phyloP scores from a whole-genome alignment of 2,329 filamentous ascomycete genomes.

The Colletotrichum euphorbiae region DNA sequence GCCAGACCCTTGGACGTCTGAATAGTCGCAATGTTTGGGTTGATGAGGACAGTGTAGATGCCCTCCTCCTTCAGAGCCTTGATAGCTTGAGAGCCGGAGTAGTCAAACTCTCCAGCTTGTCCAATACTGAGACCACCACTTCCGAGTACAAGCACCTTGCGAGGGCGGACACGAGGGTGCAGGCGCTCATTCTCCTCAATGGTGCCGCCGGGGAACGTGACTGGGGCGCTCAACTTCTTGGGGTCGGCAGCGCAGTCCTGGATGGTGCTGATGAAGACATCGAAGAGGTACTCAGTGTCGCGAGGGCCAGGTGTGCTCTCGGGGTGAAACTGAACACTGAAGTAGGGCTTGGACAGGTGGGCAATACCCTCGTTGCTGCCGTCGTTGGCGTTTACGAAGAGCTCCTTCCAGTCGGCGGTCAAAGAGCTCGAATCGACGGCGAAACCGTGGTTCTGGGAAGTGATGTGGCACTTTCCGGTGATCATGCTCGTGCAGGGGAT shows the following conservation, averaged over 20 bases:
- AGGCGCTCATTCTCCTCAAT: slow-evolving; percentile 80
- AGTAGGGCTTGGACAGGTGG: slow-evolving; percentile 86
- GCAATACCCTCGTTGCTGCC: slow-evolving; percentile 98
- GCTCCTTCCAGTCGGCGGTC: slow-evolving; percentile 85
- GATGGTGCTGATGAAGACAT: slow-evolving; percentile 93
- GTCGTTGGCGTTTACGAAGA: slow-evolving; percentile 98
- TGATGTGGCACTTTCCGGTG: slow-evolving; percentile 97
- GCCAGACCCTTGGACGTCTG: slow-evolving; percentile 98
- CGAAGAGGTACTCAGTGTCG: slow-evolving; percentile 96
- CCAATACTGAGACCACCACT: slow-evolving; percentile 97
- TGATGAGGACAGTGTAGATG: slow-evolving; percentile 98
- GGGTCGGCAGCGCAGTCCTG: slow-evolving; percentile 75
- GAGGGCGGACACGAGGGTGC: slow-evolving; percentile 84
- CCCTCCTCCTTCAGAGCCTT: slow-evolving; percentile 98
- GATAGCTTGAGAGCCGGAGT: slow-evolving; percentile 97
- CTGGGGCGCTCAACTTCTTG: slow-evolving; percentile 75
- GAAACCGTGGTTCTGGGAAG: slow-evolving; percentile 97
- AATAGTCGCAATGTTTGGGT: slow-evolving; percentile 98
- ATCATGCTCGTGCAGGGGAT: slow-evolving; percentile 97
- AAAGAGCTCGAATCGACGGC: slow-evolving; percentile 87
- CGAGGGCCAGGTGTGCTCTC: slow-evolving; percentile 95
- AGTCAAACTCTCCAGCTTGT: slow-evolving; percentile 98
- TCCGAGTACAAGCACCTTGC: slow-evolving; percentile 94
- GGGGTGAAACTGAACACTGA: slow-evolving; percentile 99
- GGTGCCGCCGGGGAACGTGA: slow-evolving; percentile 88